Evolutionary conservation across 495 filamentous ascomycete genomes (phyloP).

Genomic region (Penicillium cosmopolitanum): DNA sequence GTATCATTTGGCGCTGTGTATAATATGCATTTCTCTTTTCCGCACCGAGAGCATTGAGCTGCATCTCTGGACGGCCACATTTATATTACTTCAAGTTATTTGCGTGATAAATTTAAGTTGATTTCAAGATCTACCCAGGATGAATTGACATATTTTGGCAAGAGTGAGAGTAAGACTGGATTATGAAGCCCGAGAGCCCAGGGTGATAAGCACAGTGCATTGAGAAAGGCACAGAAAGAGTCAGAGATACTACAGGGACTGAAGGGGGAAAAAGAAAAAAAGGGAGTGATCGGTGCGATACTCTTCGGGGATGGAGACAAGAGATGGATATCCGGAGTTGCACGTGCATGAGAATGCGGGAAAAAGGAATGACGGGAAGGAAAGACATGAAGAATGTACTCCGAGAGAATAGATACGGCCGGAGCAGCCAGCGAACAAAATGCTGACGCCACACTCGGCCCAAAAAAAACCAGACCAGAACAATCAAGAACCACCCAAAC

Average conservation of each 20-base stretch:
- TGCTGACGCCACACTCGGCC: conserved; percentile 20
- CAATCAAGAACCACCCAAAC: conserved; percentile 41
- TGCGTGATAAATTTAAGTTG: background rate
- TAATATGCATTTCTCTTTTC: conserved; percentile 28
- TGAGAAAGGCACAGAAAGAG: conserved; percentile 14
- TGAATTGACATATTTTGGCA: background rate
- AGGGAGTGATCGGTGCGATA: conserved; percentile 28
- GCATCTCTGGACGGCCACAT: conserved; percentile 1
- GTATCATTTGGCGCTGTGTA: conserved; percentile 36
- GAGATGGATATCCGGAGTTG: conserved; percentile 34
- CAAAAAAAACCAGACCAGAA: conserved; percentile 24
- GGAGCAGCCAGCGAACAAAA: conserved; percentile 20
- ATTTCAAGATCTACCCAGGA: background rate
- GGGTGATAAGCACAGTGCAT: conserved; percentile 19
- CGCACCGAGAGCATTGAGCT: conserved; percentile 1
- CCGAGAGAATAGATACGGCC: conserved; percentile 27
- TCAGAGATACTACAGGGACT: conserved; percentile 25
- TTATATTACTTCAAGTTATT: background rate
- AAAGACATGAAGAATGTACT: conserved; percentile 29
- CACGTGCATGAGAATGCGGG: conserved; percentile 27
- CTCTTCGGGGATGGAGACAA: conserved; percentile 31
- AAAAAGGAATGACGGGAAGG: conserved; percentile 21
- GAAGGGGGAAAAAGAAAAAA: conserved; percentile 13
- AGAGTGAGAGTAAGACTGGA: background rate
- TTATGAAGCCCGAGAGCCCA: conserved; percentile 4